Evolutionary conservation across 768 basidiomycete genomes (phyloP), one percentile per base, ranked within the genome.

Genomic region (Postia placenta): DNA sequence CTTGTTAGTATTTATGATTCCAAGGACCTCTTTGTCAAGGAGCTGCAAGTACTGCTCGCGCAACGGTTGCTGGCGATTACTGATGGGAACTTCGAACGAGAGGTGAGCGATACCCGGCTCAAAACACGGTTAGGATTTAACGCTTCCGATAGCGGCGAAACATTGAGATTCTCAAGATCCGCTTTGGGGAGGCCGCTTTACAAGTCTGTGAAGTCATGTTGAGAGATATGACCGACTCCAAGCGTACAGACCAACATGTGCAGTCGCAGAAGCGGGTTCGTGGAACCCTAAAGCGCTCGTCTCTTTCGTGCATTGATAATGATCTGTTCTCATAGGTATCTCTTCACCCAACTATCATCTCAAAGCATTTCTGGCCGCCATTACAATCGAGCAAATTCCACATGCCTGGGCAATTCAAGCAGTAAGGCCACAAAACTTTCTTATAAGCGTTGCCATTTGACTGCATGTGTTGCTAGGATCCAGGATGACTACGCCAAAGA

Each of bases 201-300:
- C 92, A 96, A 64, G 88, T 92, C 4, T 97, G 94, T 71, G 95
- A 98, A 63, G 93, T 99, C 47, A 98, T 99, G 96, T 70, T 98
- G 61, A 89, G 84, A 61, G 96, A 99, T 64, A 88, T 98, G 82
- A 87, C 91, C 2, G 93, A 98, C 65, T 96, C 95, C 35, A 85
- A 83, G 59, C 79, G 92, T 27, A 87, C 86, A 42, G 90, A 98
- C 63, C 79, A 80, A n/a, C 86, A 87, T 63, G 79, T 98, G 1
- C 91, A 95, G 56, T 75, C 81, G 0, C 82, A 88, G 60, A 74
- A 75, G 91, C 92, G 58, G 56, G 83, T 60, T 42, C 33, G 15
- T 40, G 23, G 48, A 12, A 22, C 4, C 35, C 25, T 48, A 49
- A 26, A 47, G 39, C 20, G n/a, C 38, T 41, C 22, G 14, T 35